Evolutionary conservation across 2,329 filamentous ascomycete genomes (phyloP).

Genomic region (Penicillium sp.): DNA sequence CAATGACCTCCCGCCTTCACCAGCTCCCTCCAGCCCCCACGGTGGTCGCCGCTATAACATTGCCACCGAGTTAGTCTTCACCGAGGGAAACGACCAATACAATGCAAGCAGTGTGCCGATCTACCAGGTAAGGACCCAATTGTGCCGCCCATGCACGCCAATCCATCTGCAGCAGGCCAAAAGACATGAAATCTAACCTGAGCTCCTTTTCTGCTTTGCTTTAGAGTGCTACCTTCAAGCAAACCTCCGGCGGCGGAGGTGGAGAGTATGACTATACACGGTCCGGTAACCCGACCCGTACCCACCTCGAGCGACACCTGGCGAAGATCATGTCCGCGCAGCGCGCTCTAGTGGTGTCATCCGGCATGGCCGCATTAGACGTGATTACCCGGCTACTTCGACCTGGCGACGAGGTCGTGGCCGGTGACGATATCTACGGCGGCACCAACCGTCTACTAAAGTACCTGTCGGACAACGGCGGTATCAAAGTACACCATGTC

Average conservation of each 20-base stretch:
- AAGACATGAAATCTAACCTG: background rate
- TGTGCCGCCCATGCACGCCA: background rate
- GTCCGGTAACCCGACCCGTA: conserved; percentile 94
- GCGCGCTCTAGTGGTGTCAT: conserved; percentile 89
- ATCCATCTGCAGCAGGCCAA: background rate
- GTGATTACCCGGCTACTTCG: conserved; percentile 90
- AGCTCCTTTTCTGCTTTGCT: too few relatives aligned
- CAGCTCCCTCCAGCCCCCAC: conserved; percentile 86
- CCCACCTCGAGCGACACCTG: conserved; percentile 92
- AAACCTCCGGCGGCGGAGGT: conserved; percentile 76
- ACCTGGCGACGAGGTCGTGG: conserved; percentile 95
- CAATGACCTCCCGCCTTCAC: conserved; percentile 85
- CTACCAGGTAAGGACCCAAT: conserved; percentile 69
- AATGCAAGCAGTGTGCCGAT: conserved; percentile 95
- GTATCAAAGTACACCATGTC: conserved; percentile 93
- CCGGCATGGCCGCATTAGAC: conserved; percentile 95
- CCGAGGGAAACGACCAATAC: conserved; percentile 95
- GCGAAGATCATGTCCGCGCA: conserved; percentile 98
- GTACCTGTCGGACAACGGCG: conserved; percentile 85
- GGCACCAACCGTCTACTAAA: conserved; percentile 93
- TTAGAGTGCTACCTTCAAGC: conserved; percentile 94
- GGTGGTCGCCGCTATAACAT: conserved; percentile 88
- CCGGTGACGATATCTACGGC: conserved; percentile 94
- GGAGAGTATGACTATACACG: conserved; percentile 98
- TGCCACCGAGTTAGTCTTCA: conserved; percentile 95